A percentile compares a stretch with the other conserved stretches of the same genome.
Evolutionary conservation across 2,329 filamentous ascomycete species (phyloP).

Genomic region (Daldinia sp.): DNA sequence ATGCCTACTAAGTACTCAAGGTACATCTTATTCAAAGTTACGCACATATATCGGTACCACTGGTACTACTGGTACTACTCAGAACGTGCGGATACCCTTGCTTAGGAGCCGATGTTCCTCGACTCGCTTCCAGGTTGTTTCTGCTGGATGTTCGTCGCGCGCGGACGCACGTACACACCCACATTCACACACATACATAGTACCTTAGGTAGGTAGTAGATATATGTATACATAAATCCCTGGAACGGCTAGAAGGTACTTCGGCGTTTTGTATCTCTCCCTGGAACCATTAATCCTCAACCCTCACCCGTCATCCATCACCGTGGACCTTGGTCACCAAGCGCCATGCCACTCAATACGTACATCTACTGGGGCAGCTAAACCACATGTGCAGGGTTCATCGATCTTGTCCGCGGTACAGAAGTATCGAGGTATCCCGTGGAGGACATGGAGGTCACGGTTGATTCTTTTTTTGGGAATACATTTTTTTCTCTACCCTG

Average conservation of each 20-base stretch:
- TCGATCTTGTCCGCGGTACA: constrained; percentile 44
- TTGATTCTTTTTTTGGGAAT: constrained; percentile 25
- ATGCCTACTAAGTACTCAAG: too few species aligned
- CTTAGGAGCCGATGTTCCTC: constrained; percentile 31
- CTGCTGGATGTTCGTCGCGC: constrained; percentile 16
- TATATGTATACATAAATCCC: background rate
- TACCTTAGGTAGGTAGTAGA: too few species aligned
- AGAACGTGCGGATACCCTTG: constrained; percentile 29
- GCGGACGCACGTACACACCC: constrained; percentile 8
- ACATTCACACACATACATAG: background rate
- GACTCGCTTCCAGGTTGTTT: constrained; percentile 35
- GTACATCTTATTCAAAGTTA: too few species aligned
- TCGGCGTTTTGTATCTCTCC: constrained; percentile 3
- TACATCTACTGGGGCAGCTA: constrained; percentile 39
- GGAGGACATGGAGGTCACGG: constrained; percentile 36
- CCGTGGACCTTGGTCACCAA: constrained; percentile 37
- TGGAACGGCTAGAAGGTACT: background rate
- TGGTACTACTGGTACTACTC: background rate
- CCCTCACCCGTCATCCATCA: too few species aligned
- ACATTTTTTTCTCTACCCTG: constrained; percentile 3
- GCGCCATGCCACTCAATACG: constrained; percentile 44
- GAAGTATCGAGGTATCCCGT: constrained; percentile 44
- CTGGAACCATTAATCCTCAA: too few species aligned
- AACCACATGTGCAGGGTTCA: constrained; percentile 38
- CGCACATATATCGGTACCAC: too few species aligned